phyloP scores from a whole-genome alignment of 106 monocot species.

The Dendrobium catenatum region DNA sequence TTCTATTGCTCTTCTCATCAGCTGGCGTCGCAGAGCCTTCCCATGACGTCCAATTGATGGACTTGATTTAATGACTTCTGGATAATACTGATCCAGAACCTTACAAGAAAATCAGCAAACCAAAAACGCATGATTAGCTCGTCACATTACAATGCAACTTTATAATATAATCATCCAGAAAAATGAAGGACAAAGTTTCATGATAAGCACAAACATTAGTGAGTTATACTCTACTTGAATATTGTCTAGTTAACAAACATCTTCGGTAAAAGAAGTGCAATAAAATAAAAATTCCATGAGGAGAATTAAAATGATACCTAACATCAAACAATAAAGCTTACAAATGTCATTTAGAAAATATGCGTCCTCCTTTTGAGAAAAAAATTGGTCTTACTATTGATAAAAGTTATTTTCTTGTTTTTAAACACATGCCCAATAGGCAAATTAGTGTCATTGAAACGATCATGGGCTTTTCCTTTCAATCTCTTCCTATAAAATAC shows the following conservation, averaged over 20 bases:
- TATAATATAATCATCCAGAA: neutral
- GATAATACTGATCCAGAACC: constrained; percentile 57
- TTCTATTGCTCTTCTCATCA: constrained; percentile 34
- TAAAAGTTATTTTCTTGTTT: too few species aligned
- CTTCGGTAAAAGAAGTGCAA: neutral
- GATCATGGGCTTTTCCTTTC: too few species aligned
- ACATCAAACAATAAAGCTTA: neutral
- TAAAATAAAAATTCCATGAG: neutral
- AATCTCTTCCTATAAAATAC: too few species aligned
- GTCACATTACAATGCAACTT: neutral
- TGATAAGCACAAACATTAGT: neutral
- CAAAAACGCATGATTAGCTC: neutral
- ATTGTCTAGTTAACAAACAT: neutral
- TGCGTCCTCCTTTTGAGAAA: too few species aligned
- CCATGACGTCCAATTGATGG: constrained; percentile 79
- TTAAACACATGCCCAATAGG: too few species aligned
- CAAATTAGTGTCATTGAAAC: too few species aligned
- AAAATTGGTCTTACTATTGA: too few species aligned
- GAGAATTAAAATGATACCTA: neutral
- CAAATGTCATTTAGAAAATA: neutral
- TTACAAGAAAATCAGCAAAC: constrained; percentile 12
- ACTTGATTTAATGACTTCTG: constrained; percentile 33
- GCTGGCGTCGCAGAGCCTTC: constrained; percentile 62
- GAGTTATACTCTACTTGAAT: neutral
- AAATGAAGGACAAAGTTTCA: neutral